Base-by-base conservation (phyloP, 176 grass and related monocot genomes). In the Otatea glauca region DNA sequence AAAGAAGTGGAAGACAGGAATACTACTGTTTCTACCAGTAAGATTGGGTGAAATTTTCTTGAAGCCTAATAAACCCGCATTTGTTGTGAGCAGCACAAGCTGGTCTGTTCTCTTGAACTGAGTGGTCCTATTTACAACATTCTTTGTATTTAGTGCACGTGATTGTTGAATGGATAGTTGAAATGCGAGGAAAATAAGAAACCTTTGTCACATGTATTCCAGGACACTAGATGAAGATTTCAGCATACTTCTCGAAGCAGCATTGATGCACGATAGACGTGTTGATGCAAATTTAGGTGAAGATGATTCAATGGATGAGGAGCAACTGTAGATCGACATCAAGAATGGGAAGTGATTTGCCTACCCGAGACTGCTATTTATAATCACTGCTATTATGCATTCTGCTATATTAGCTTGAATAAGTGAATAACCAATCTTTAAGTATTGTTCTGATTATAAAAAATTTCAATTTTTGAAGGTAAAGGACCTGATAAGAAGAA, bases 171-270 rank as follows among this genome's bases (percentile, higher is more conserved):
- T 7, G 16, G 53, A 75, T 83, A 75, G 24, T 68, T 62, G 9
- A 68, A 56, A 73, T 73, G 9, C 4, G 47, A 72, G 20, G 37
- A 35, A 32, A 35, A 38, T 43, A 51, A 60, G 15, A 23, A 82
- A 68, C 15, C 38, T 55, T 58, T 73, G 24, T 15, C 16, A n/a
- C 43, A 15, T 92, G 66, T 80, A 74, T 89, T 74, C 47, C 84
- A 99, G 97, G 97, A 96, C 97, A 41, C 88, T 83, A 47, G 97
- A 99, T 79, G 97, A 99, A 79, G 93, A 99, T 96, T 99, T 99
- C 76, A 90, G 90, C 75, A 92, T 96, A 81, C 93, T 99, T 89
- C 76, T 99, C 59, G 89, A 99, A 92, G 97, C 97, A 76, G 92
- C 93, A 77, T 34, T 99, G 48, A 96, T 96, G 93, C 96, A 99